Percentiles rank a stretch among this genome's conserved stretches.
These are phyloP conservation scores for Codiaeum variegatum DNA, from an alignment of 441 rosid species.

Conservation along the genomic window DNA sequence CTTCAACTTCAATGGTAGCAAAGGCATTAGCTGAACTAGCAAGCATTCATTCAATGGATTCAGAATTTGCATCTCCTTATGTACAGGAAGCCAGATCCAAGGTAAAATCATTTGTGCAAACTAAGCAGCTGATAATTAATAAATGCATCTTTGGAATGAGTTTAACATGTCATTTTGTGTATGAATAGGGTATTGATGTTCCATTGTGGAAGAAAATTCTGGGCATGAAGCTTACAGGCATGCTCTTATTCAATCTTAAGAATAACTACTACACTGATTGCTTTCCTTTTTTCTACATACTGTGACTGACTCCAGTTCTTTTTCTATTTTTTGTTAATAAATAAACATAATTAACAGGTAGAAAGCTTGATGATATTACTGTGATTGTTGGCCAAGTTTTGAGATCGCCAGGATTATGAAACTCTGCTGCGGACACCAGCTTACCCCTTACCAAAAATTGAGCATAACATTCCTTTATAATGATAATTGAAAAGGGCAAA, in stretches of 20 bases:
- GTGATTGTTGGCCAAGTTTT: constrained; percentile 69
- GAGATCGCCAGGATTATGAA: constrained; percentile 19
- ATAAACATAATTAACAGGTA: constrained; percentile 43
- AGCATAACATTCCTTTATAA: no score
- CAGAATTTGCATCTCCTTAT: constrained; percentile 72
- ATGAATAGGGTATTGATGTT: constrained; percentile 66
- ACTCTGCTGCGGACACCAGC: background rate
- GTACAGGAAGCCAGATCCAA: constrained; percentile 72
- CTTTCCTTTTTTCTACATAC: background rate
- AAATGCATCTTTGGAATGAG: background rate
- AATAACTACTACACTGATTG: background rate
- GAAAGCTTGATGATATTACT: constrained; percentile 89
- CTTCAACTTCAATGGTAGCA: constrained; percentile 47
- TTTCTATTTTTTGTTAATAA: background rate
- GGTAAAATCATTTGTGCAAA: constrained; percentile 34
- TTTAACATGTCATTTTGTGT: background rate
- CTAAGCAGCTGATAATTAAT: background rate
- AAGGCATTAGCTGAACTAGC: constrained; percentile 84
- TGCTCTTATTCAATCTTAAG: background rate
- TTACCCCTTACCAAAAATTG: no score
- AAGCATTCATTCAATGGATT: constrained; percentile 56
- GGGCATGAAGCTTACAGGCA: constrained; percentile 81
- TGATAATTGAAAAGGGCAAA: background rate
- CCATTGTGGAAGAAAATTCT: constrained; percentile 59
- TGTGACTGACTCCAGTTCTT: background rate